Evolutionary conservation across 176 grass and related monocot genomes (phyloP), one percentile per base, ranked within the genome.

Genomic region (Oryza nivara): DNA sequence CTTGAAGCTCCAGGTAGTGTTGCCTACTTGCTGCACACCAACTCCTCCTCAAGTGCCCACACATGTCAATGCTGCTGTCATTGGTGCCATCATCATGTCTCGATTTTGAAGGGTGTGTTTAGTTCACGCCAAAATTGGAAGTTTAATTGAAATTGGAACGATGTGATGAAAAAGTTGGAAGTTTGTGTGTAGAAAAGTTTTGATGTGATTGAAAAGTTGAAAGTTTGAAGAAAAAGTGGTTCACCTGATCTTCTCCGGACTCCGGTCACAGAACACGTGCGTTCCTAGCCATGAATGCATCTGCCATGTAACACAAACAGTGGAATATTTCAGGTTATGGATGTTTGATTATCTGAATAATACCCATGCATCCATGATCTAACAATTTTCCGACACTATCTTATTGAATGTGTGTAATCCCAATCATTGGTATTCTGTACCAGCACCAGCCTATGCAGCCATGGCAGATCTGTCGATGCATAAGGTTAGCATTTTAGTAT

Each of bases 51-150:
- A 9, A 9, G 54, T 58, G 5, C 19, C 20, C 66, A 82, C 30
- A 65, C 41, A 41, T 43, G 66, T 88, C 80, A 70, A 83, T 78
- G 67, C 73, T 83, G 80, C 54, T 77, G 86, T 72, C 80, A 65
- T 7, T 44, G 77, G 16, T 74, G 58, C 20, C 36, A 47, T 58
- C 19, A 79, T 32, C 49, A 68, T 70, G 48, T 44, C 52, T 46
- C 63, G 15, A 25, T 73, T 72, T 64, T 32, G 14, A 45, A 44
- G 30, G 30, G 2, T 30, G 30, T 30, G 30, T 30, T 30, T 30
- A 30, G 30, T 30, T 30, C 30, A 30, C 30, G 2, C 30, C 30
- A 30, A 30, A 30, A 30, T 30, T 28, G 28, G 28, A 28, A 28
- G 28, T 28, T 28, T 28, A 28, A 28, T 28, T 28, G 1, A 28